These are phyloP conservation scores for Podila minutissima DNA, from an alignment of 192 early-diverging fungal genomes.

Conservation along the genomic window DNA sequence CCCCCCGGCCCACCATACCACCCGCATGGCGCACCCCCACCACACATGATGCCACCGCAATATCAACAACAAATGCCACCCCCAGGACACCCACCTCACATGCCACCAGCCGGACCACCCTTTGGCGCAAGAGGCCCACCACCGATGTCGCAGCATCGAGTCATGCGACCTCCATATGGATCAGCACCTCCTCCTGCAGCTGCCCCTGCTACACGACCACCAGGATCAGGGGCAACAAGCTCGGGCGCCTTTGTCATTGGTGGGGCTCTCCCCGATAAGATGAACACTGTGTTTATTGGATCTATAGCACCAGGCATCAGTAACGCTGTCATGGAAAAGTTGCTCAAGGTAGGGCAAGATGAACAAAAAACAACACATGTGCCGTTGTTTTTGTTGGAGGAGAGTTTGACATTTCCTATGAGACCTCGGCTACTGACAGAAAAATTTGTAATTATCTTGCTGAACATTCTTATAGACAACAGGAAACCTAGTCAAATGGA, in stretches of 20 bases:
- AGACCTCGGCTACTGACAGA: too few species aligned
- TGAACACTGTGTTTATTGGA: slow-evolving; percentile 77
- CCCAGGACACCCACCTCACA: slow-evolving; percentile 7
- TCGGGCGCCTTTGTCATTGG: slow-evolving; percentile 23
- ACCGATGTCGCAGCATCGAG: background rate
- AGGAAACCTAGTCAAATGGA: slow-evolving; percentile 73
- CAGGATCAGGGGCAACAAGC: background rate
- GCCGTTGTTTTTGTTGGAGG: background rate
- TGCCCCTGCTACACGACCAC: slow-evolving; percentile 4
- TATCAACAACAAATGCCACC: slow-evolving; percentile 12
- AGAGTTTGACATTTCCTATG: slow-evolving; percentile 4
- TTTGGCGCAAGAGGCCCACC: slow-evolving; percentile 14
- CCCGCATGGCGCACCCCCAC: slow-evolving; percentile 5
- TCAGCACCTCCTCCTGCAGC: background rate
- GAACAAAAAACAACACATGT: too few species aligned
- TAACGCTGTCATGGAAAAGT: slow-evolving; percentile 71
- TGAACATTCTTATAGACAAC: slow-evolving; percentile 60
- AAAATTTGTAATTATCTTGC: background rate
- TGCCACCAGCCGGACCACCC: slow-evolving; percentile 16
- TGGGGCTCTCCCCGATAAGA: slow-evolving; percentile 61
- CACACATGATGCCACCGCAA: slow-evolving; percentile 22
- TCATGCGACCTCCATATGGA: slow-evolving; percentile 4
- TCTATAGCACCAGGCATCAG: slow-evolving; percentile 73
- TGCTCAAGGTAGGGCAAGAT: slow-evolving; percentile 61
- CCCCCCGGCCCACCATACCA: background rate